Evolutionary conservation across 2,329 filamentous ascomycete species (phyloP).

Genomic region (Aspergillus sp.): DNA sequence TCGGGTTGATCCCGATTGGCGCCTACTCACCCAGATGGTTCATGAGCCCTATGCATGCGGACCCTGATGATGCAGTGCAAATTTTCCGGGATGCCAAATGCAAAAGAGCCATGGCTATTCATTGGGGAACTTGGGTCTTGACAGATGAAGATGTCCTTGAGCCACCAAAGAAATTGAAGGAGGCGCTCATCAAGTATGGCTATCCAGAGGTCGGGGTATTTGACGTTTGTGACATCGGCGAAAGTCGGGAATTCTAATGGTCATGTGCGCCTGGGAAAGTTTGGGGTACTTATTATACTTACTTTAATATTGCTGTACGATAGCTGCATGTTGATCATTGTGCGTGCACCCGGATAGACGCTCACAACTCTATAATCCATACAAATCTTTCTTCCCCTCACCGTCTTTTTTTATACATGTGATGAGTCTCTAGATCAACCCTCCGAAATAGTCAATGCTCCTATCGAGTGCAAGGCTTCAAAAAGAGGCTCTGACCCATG

Average conservation of each 20-base stretch:
- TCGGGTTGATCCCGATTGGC: slow-evolving; percentile 90
- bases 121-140: slow-evolving; percentile 88
- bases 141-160: slow-evolving; percentile 84
- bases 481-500: neutral
- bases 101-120: slow-evolving; percentile 76
- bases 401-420: slow-evolving; percentile 11
- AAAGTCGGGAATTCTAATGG: slow-evolving; percentile 71
- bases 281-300: neutral
- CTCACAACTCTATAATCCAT: slow-evolving; percentile 1
- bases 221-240: slow-evolving; percentile 81
- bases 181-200: slow-evolving; percentile 68
- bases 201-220: slow-evolving; percentile 72
- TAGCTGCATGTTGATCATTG: slow-evolving; percentile 1
- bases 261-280: neutral
- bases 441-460: neutral
- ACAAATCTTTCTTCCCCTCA: neutral
- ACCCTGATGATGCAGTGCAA: slow-evolving; percentile 83
- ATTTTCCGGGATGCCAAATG: slow-evolving; percentile 86
- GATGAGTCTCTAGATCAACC: slow-evolving; percentile 2
- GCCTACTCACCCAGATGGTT: slow-evolving; percentile 69
- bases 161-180: slow-evolving; percentile 70
- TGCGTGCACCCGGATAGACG: neutral
- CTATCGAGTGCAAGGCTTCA: neutral
- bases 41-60: slow-evolving; percentile 81
- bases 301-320: neutral